phyloP scores from a whole-genome alignment of 169 alveolate genomes.

The Amoebophrya sp. region DNA sequence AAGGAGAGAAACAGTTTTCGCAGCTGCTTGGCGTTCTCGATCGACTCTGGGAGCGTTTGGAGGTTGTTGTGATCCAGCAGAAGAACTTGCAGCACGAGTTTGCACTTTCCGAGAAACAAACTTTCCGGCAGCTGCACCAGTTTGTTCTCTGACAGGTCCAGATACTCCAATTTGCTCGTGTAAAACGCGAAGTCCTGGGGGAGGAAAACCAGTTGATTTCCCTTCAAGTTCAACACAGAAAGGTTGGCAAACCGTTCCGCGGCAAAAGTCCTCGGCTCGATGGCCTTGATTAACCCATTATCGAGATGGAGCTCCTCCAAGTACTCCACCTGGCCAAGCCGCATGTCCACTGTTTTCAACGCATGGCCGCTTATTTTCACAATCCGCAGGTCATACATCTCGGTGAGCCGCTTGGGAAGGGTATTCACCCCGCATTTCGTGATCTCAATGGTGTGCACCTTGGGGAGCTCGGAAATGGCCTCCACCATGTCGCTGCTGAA shows the following conservation, averaged over 20 bases:
- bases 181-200: background rate
- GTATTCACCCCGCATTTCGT: background rate
- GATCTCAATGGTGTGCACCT: constrained; percentile 8
- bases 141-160: background rate
- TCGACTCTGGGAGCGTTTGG: background rate
- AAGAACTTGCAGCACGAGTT: background rate
- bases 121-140: background rate
- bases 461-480: background rate
- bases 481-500: background rate
- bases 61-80: background rate
- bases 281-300: background rate
- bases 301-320: background rate
- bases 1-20: background rate
- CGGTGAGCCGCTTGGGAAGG: background rate
- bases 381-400: constrained; percentile 3
- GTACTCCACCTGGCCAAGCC: background rate
- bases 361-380: background rate
- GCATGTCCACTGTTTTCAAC: background rate
- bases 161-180: background rate
- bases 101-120: background rate
- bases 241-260: background rate
- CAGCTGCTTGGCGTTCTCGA: background rate
- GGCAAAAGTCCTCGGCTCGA: background rate
- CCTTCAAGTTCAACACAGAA: background rate
- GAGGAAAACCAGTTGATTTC: background rate